Evolutionary conservation across 495 filamentous ascomycete species (phyloP), one percentile per base, ranked within the genome.

Genomic region (Aeminium ludgeri): DNA sequence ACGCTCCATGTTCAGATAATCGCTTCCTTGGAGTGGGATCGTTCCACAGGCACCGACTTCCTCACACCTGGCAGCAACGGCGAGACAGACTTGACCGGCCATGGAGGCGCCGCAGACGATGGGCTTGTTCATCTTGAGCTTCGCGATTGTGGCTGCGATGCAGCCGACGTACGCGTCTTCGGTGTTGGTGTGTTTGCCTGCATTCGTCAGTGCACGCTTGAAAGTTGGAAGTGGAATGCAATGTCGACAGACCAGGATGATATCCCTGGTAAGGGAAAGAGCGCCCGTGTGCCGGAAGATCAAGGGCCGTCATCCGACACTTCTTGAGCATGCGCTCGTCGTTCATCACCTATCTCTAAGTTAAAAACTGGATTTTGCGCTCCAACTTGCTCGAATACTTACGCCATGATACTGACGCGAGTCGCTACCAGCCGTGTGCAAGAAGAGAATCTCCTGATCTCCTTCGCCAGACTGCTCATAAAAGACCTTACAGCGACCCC

Each of bases 31-130:
- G 11, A 63, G 41, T 16, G 60, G 62, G 36, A 63, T 61, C 2
- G 53, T 51, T n/a, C 60, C 59, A 38, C 53, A 45, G 36, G 59
- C 53, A 16, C 58, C 59, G 35, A 65, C 58, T 36, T 63, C 59
- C 10, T 56, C 46, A n/a, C 48, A 41, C 27, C 53, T 44, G 27
- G 54, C 52, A 15, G 62, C 62, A 10, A 61, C 59, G 15, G 60
- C 58, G 13, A 65, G 48, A 46, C 60, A 65, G 3, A 59, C 53
- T 44, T 65, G 62, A 7, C 59, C 61, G 2, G 62, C 61, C 61
- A 64, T 64, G 28, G 51, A 54, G 8, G 61, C 59, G 20, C 62
- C 62, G 45, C 55, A 62, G 20, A 65, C 52, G 38, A 65, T 61
- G 10, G 59, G 60, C 39, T 55, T 56, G 12, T 57, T 52, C 30